A percentile compares a stretch with the other conserved stretches of the same genome.
Conservation (phyloP, 2,329 filamentous ascomycete species). For the Ilyonectria sp. region DNA sequence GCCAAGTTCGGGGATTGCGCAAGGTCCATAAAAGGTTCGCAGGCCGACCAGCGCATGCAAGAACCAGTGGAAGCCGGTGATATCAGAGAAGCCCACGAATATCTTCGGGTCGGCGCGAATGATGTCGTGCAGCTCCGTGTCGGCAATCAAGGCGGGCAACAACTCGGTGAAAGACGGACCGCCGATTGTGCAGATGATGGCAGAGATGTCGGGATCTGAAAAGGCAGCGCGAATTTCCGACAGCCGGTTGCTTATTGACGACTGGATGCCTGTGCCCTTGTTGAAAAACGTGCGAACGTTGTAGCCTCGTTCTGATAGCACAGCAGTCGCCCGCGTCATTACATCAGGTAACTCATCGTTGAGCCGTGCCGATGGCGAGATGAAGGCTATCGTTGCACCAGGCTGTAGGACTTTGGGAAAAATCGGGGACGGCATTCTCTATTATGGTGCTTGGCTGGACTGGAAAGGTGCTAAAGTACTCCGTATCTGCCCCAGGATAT, state of each 20-base stretch:
- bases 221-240: conserved; percentile 57
- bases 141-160: conserved; percentile 54
- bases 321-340: conserved; percentile 48
- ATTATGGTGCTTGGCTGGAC: neutral
- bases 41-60: conserved; percentile 55
- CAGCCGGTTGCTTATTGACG: conserved; percentile 54
- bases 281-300: conserved; percentile 53
- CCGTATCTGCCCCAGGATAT: too few relatives aligned
- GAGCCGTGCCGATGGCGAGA: conserved; percentile 58
- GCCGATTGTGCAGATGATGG: conserved; percentile 58
- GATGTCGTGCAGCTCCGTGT: conserved; percentile 51
- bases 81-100: conserved; percentile 60
- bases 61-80: conserved; percentile 60
- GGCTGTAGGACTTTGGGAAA: conserved; percentile 49
- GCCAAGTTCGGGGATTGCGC: conserved; percentile 57
- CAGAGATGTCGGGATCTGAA: conserved; percentile 53
- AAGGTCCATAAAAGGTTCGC: conserved; percentile 61
- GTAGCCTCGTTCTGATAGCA: conserved; percentile 54
- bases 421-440: conserved; percentile 38
- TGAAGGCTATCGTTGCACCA: conserved; percentile 57
- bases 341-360: conserved; percentile 50
- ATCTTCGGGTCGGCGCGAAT: conserved; percentile 58
- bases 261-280: conserved; percentile 50
- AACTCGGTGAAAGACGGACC: conserved; percentile 58
- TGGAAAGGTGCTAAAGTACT: too few relatives aligned